Evolutionary conservation across 2,329 filamentous ascomycete genomes (phyloP).

Genomic region (Ophiognomonia clavigignenti-juglandacearum): DNA sequence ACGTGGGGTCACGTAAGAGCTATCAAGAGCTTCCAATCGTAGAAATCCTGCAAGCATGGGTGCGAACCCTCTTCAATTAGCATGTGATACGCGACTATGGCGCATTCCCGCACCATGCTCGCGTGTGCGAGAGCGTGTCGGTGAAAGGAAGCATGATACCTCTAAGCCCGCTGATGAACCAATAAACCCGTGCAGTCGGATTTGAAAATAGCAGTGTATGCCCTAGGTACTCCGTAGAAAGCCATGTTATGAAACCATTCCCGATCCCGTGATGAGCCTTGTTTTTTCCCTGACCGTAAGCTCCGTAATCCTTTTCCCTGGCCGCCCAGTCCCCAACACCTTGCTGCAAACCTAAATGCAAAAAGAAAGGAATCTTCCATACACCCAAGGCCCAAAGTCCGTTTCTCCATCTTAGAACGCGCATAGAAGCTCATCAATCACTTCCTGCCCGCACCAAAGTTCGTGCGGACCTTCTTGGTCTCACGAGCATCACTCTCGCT

Average conservation of each 20-base stretch:
- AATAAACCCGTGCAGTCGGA: not conserved
- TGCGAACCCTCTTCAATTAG: not conserved
- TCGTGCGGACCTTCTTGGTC: constrained; percentile 52
- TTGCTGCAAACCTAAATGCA: not conserved
- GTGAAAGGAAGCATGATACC: not conserved
- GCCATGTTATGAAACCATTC: no score
- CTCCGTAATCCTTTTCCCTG: not conserved
- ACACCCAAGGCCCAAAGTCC: not conserved
- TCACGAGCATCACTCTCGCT: constrained; percentile 54
- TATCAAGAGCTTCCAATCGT: not conserved
- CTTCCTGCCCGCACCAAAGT: constrained; percentile 52
- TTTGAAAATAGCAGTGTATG: no score
- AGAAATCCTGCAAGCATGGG: not conserved
- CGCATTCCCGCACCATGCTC: not conserved
- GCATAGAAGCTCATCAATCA: not conserved
- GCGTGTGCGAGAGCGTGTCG: no score
- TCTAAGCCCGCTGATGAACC: not conserved
- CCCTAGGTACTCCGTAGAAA: no score
- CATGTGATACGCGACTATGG: not conserved
- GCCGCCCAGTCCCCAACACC: not conserved
- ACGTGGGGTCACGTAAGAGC: no score
- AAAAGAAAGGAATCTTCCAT: not conserved
- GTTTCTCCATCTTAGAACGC: not conserved
- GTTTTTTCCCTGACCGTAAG: not conserved
- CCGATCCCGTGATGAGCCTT: not conserved